Base-by-base conservation (phyloP, 1,139 yeast species). In the Debaryomyces robertsiae region DNA sequence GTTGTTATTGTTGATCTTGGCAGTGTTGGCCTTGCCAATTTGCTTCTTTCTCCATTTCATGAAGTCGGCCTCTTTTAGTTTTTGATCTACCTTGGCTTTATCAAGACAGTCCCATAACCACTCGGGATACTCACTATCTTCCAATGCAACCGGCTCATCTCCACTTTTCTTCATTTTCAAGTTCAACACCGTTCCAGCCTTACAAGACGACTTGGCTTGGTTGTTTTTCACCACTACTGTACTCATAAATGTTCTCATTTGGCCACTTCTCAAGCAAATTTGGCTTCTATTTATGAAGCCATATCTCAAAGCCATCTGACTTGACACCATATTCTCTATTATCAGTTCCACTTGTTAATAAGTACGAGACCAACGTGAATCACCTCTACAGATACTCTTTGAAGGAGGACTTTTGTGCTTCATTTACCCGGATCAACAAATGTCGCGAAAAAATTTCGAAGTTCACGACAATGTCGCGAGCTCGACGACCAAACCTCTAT, bases 101-200 rank as follows among this genome's bases (percentile, higher is more conserved):
- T 90, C 95, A 34, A 90, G 75, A 46, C 88, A 73, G n/a, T 75
- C 79, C 98, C 98, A 93, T 44, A 93, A 75, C 98, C 98, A 93
- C 37, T 77, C 88, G 3, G 98, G 98, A 58, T 93, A 93, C 55
- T 91, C 96, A 30, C 73, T 69, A 58, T 93, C 98, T 47, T 84
- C 87, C 42, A 84, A 66, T 2, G 98, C 98, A 5, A 89, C 82
- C n/a, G 95, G 93, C 51, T 90, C 96, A 47, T 83, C 81, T 16
- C 94, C 95, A 28, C 76, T 73, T 60, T 90, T 90, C 57, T 77
- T 79, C 41, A 93, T 75, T 54, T 86, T 86, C 55, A 91, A 68
- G 55, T 87, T 87, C 49, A 93, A 73, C 10, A 77, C 75, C 0
- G 98, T 88, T 6, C 98, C 98, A 4, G 88, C 94, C 30, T 63